Percentiles rank a stretch among this genome's conserved stretches.
phyloP scores from a whole-genome alignment of 2,329 filamentous ascomycete genomes.

The Xylaria sp. region DNA sequence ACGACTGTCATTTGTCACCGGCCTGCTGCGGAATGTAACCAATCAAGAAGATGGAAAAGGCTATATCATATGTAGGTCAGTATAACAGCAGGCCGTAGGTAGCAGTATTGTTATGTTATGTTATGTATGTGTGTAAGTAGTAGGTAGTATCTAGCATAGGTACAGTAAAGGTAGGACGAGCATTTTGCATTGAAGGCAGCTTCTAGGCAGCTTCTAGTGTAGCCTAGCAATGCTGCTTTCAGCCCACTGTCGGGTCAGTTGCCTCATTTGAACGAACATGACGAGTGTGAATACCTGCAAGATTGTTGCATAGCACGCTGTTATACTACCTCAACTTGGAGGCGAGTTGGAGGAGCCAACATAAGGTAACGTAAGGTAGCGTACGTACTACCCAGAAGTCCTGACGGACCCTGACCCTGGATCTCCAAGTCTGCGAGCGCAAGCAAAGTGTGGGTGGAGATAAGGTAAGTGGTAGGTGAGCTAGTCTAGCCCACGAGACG shows the following conservation, averaged over 20 bases:
- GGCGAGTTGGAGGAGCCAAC: slow-evolving; percentile 27
- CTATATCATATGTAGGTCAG: slow-evolving; percentile 19
- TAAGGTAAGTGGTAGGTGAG: background rate
- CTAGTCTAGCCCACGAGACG: background rate
- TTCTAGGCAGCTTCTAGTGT: slow-evolving; percentile 7
- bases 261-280: slow-evolving; percentile 24
- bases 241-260: slow-evolving; percentile 21
- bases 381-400: slow-evolving; percentile 2
- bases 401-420: background rate
- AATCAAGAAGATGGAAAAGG: slow-evolving; percentile 24
- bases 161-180: slow-evolving; percentile 9
- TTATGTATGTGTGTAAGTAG: background rate
- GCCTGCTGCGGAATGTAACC: slow-evolving; percentile 11
- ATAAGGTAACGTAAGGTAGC: background rate
- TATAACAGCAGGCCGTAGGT: slow-evolving; percentile 12
- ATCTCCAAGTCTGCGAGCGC: slow-evolving; percentile 6
- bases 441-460: slow-evolving; percentile 28
- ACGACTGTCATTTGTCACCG: slow-evolving; percentile 27
- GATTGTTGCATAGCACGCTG: slow-evolving; percentile 28
- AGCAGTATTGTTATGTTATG: background rate
- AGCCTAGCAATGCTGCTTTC: slow-evolving; percentile 16
- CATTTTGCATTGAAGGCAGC: background rate
- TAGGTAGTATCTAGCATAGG: background rate
- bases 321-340: slow-evolving; percentile 6
- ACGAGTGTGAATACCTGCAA: slow-evolving; percentile 31